These are phyloP conservation scores for Cyberlindnera misumaiensis DNA, from an alignment of 805 yeast genomes.

Conservation along the genomic window DNA sequence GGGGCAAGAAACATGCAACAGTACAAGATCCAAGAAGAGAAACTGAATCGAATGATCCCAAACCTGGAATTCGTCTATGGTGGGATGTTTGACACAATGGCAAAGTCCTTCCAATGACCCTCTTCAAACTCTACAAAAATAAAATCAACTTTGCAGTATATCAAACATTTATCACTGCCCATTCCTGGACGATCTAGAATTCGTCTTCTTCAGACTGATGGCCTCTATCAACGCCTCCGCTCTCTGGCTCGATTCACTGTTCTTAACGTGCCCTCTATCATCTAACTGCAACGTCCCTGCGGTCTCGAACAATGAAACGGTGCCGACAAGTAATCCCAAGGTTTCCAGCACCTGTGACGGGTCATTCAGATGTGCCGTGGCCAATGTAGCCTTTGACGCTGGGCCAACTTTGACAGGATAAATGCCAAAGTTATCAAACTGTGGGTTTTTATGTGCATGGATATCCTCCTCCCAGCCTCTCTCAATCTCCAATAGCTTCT, in stretches of 20 bases:
- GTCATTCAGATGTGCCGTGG: conserved; percentile 78
- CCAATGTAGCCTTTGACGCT: conserved; percentile 77
- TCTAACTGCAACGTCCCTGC: conserved; percentile 72
- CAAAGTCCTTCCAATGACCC: no score
- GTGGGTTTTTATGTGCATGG: conserved; percentile 15
- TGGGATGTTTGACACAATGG: conserved; percentile 1
- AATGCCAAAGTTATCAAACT: conserved; percentile 49
- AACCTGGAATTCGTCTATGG: conserved; percentile 1
- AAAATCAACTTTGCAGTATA: no score
- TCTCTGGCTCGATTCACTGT: conserved; percentile 33
- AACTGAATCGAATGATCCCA: conserved; percentile 13
- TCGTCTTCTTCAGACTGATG: conserved; percentile 14
- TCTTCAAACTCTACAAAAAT: no score
- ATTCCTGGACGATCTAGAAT: neutral
- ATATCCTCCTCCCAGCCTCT: conserved; percentile 37
- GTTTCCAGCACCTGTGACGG: conserved; percentile 83
- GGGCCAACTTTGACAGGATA: conserved; percentile 92
- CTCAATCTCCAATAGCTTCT: conserved; percentile 61
- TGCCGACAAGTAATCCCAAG: conserved; percentile 72
- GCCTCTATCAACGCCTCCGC: conserved; percentile 25
- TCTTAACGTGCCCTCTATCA: conserved; percentile 63
- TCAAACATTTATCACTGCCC: no score
- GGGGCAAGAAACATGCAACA: conserved; percentile 22
- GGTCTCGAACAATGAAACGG: conserved; percentile 69
- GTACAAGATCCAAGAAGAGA: conserved; percentile 18